A percentile compares a stretch with the other conserved stretches of the same genome.
Conservation (phyloP, 352 stramenopile species). For the Phytopythium helicoides region DNA sequence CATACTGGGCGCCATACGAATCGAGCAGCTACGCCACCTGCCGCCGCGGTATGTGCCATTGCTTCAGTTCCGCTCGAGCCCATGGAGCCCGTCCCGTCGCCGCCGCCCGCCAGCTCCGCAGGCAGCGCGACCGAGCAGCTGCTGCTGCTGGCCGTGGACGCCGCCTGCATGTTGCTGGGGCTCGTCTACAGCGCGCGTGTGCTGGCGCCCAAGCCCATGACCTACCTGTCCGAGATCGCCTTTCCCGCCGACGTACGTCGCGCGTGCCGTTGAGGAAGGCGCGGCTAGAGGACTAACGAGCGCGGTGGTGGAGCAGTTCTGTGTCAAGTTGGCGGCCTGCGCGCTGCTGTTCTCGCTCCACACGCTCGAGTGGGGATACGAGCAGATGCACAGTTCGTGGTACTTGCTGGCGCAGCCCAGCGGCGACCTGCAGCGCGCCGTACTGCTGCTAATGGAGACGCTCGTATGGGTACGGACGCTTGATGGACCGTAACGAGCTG, state of each 20-base stretch:
- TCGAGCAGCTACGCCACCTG: too few relatives aligned
- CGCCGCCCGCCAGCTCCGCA: neutral
- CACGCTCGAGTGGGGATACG: slow-evolving; percentile 46
- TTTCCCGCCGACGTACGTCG: slow-evolving; percentile 60
- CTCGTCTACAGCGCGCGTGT: slow-evolving; percentile 48
- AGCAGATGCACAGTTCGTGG: slow-evolving; percentile 39
- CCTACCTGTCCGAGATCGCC: slow-evolving; percentile 74
- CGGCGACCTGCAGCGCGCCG: slow-evolving; percentile 22
- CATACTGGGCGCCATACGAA: too few relatives aligned
- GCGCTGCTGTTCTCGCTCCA: slow-evolving; percentile 46
- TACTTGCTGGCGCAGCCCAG: slow-evolving; percentile 26
- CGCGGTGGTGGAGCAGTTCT: slow-evolving; percentile 50
- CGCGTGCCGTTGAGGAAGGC: too few relatives aligned
- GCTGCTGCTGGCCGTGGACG: slow-evolving; percentile 28
- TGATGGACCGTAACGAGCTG: neutral
- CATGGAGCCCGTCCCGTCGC: too few relatives aligned
- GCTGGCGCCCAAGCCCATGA: slow-evolving; percentile 57
- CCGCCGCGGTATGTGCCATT: too few relatives aligned
- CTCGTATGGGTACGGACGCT: slow-evolving; percentile 45
- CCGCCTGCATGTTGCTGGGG: slow-evolving; percentile 51
- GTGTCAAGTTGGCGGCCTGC: slow-evolving; percentile 53
- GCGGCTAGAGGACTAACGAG: too few relatives aligned
- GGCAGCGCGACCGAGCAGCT: slow-evolving; percentile 12
- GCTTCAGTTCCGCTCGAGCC: too few relatives aligned
- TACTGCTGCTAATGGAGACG: slow-evolving; percentile 52